Evolutionary conservation across 2,329 filamentous ascomycete genomes (phyloP).

Genomic region (Pestalotiopsis sp.): DNA sequence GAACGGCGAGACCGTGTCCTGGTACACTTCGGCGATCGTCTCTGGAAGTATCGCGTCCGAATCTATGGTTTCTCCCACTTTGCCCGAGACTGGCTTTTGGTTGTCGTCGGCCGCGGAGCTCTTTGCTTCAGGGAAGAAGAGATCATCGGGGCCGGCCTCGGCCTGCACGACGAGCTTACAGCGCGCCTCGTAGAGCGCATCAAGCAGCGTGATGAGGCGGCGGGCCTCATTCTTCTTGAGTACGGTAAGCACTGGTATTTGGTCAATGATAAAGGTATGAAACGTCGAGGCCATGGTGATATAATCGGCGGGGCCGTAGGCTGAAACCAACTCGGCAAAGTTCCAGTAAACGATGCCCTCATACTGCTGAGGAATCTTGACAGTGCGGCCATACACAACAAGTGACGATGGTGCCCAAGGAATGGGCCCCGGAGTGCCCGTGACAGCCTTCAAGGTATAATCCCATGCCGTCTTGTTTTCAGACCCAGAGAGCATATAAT

Average conservation of each 20-base stretch:
- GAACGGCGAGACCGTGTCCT: constrained; percentile 77
- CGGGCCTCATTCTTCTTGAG: constrained; percentile 80
- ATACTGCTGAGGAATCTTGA: constrained; percentile 61
- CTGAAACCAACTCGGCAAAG: constrained; percentile 68
- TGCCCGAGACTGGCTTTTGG: constrained; percentile 36
- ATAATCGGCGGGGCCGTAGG: constrained; percentile 80
- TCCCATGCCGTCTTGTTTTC: constrained; percentile 32
- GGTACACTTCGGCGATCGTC: constrained; percentile 74
- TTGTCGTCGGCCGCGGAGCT: constrained; percentile 26
- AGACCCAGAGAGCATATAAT: constrained; percentile 29
- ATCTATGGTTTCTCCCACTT: constrained; percentile 29
- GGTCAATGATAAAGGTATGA: constrained; percentile 75
- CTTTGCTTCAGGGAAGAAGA: constrained; percentile 73
- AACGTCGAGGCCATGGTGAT: constrained; percentile 79
- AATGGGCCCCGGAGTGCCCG: constrained; percentile 11
- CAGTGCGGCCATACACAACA: constrained; percentile 64
- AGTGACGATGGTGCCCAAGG: constrained; percentile 47
- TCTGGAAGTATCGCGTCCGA: constrained; percentile 64
- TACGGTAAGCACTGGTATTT: constrained; percentile 68
- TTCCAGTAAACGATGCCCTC: constrained; percentile 65
- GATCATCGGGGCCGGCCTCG: constrained; percentile 67
- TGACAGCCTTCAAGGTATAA: constrained; percentile 15
- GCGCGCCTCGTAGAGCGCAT: constrained; percentile 80
- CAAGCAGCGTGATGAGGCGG: constrained; percentile 78
- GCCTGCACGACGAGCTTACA: constrained; percentile 76